These are phyloP conservation scores for Moniliella sp. DNA, from an alignment of 1,284 basidiomycete genomes.

Conservation along the genomic window DNA sequence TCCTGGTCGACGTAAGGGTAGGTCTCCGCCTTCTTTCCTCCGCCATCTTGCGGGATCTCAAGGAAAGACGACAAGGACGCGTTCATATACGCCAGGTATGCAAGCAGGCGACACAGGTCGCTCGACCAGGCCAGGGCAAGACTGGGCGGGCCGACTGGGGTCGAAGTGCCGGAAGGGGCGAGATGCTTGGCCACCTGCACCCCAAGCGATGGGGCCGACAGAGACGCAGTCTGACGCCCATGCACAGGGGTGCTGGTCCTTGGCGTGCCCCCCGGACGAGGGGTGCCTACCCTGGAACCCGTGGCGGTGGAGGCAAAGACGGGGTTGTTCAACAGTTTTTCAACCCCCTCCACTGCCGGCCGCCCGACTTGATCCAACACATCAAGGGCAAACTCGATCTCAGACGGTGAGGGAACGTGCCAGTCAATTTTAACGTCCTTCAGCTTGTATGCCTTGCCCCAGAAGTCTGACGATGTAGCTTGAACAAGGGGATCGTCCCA, in stretches of 20 bases:
- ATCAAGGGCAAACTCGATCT: constrained; percentile 62
- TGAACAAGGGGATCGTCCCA: constrained; percentile 63
- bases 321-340: constrained; percentile 37
- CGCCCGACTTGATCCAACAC: constrained; percentile 50
- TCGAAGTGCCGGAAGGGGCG: too few relatives aligned
- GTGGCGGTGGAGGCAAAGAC: too few relatives aligned
- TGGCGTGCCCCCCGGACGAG: too few relatives aligned
- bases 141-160: too few relatives aligned
- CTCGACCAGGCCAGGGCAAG: constrained; percentile 47
- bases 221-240: too few relatives aligned
- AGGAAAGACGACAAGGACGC: constrained; percentile 46
- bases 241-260: too few relatives aligned
- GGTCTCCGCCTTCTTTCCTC: constrained; percentile 41
- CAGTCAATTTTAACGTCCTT: constrained; percentile 65
- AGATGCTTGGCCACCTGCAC: too few relatives aligned
- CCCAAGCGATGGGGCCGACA: too few relatives aligned
- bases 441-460: constrained; percentile 63
- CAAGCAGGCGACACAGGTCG: constrained; percentile 67
- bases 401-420: constrained; percentile 56
- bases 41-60: constrained; percentile 43
- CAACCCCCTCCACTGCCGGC: constrained; percentile 50
- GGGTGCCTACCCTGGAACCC: too few relatives aligned
- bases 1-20: constrained; percentile 45
- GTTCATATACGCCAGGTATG: constrained; percentile 45
- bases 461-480: constrained; percentile 50